Evolutionary conservation across 2,329 filamentous ascomycete species (phyloP).

Genomic region (Cladophialophora yegresii): DNA sequence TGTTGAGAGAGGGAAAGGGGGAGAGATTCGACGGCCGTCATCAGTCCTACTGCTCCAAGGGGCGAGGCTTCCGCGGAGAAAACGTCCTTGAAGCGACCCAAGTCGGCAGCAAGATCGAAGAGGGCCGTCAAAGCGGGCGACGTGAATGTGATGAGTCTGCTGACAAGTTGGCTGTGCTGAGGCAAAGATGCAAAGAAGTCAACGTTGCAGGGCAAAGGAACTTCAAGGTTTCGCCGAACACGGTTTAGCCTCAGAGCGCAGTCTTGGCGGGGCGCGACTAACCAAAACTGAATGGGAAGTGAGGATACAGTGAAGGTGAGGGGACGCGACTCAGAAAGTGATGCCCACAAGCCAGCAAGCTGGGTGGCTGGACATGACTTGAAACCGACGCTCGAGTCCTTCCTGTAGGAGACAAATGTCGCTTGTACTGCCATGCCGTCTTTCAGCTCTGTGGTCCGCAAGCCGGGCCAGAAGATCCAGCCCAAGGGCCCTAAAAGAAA

Average conservation of each 20-base stretch:
- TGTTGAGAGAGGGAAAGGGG: slow-evolving; percentile 69
- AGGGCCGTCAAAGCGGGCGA: slow-evolving; percentile 2
- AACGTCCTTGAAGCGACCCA: slow-evolving; percentile 16
- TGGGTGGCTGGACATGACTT: background rate
- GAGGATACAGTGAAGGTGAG: background rate
- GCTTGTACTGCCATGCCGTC: slow-evolving; percentile 46
- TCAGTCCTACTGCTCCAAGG: slow-evolving; percentile 62
- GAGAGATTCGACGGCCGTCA: slow-evolving; percentile 79
- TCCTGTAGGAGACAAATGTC: background rate
- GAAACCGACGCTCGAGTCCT: background rate
- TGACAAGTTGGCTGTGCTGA: slow-evolving; percentile 14
- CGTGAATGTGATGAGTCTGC: slow-evolving; percentile 2
- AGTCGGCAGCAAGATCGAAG: slow-evolving; percentile 13
- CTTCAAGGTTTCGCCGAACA: slow-evolving; percentile 3
- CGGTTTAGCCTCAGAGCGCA: background rate
- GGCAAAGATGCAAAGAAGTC: slow-evolving; percentile 20
- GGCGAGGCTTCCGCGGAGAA: slow-evolving; percentile 11
- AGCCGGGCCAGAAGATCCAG: slow-evolving; percentile 74
- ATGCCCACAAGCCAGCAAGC: background rate
- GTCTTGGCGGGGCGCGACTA: background rate
- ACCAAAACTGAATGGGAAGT: background rate
- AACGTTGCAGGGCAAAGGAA: slow-evolving; percentile 7
- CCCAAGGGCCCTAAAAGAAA: slow-evolving; percentile 58
- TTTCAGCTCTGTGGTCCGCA: slow-evolving; percentile 58
- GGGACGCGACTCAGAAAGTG: background rate